Evolutionary conservation across 2,329 filamentous ascomycete genomes (phyloP).

Genomic region (Fusarium hainanense): DNA sequence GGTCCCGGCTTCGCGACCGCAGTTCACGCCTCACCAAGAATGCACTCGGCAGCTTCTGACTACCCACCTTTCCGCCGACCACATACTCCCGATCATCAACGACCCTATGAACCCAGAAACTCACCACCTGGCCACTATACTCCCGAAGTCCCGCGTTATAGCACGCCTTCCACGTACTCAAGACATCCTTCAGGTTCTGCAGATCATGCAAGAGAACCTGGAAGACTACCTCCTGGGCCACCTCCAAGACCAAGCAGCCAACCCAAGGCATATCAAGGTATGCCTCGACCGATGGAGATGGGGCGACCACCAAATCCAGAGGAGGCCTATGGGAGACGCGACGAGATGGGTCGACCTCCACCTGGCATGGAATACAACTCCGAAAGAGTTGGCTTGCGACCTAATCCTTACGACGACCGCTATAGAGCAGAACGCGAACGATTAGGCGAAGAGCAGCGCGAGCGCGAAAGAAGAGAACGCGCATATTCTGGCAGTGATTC

Average conservation of each 20-base stretch:
- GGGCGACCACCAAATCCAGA: slow-evolving; percentile 54
- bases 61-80: slow-evolving; percentile 73
- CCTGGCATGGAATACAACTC: slow-evolving; percentile 63
- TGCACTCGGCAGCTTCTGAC: slow-evolving; percentile 66
- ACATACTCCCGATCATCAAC: slow-evolving; percentile 77
- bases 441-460: slow-evolving; percentile 57
- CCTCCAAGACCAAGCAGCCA: slow-evolving; percentile 64
- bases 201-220: slow-evolving; percentile 58
- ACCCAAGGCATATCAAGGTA: slow-evolving; percentile 60
- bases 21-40: slow-evolving; percentile 66
- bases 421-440: slow-evolving; percentile 63
- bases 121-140: slow-evolving; percentile 66
- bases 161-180: slow-evolving; percentile 68
- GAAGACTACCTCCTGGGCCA: slow-evolving; percentile 53
- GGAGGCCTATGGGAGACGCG: slow-evolving; percentile 62
- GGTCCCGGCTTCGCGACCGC: slow-evolving; percentile 60
- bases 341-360: slow-evolving; percentile 56
- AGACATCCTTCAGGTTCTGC: slow-evolving; percentile 60
- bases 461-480: slow-evolving; percentile 58
- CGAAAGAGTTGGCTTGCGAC: slow-evolving; percentile 60
- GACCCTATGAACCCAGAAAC: slow-evolving; percentile 63
- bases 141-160: slow-evolving; percentile 68
- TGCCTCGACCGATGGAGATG: slow-evolving; percentile 60
- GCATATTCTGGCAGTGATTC: slow-evolving; percentile 63
- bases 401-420: slow-evolving; percentile 63